Evolutionary conservation across 139 green algal species (phyloP).

Genomic region (Tetraselmis chui): DNA sequence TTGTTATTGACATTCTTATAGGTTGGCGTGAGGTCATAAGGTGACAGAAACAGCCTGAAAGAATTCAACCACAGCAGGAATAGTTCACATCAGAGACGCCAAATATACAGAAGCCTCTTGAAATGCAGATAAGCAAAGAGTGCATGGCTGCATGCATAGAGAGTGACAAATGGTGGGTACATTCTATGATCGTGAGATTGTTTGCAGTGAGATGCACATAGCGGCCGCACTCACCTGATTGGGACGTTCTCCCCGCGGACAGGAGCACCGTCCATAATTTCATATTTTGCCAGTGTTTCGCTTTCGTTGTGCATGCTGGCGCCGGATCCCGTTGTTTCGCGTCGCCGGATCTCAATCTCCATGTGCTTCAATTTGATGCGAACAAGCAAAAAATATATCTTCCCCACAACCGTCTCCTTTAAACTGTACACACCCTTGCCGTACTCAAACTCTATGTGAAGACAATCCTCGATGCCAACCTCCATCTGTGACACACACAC

Average conservation of each 20-base stretch:
- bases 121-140: no score
- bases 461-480: conserved; percentile 99
- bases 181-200: no score
- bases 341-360: conserved; percentile 94
- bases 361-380: conserved; percentile 99
- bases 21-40: conserved; percentile 91
- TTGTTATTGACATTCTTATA: conserved; percentile 84
- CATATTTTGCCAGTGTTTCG: conserved; percentile 96
- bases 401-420: conserved; percentile 87
- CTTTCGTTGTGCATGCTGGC: conserved; percentile 75
- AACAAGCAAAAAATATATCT: conserved; percentile 98
- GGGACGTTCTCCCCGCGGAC: conserved; percentile 84
- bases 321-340: conserved; percentile 83
- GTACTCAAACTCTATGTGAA: conserved; percentile 99
- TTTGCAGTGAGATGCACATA: no score
- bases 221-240: conserved; percentile 65
- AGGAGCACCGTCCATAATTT: conserved; percentile 99
- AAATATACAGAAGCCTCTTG: no score
- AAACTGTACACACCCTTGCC: conserved; percentile 79
- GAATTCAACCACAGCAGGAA: no score
- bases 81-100: no score
- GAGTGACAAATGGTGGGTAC: no score
- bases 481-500: conserved; percentile 90
- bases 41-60: conserved; percentile 89
- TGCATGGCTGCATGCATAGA: no score